Evolutionary conservation across 2,329 filamentous ascomycete species (phyloP), one percentile per base, ranked within the genome.

Genomic region (Ustilaginoidea virens): DNA sequence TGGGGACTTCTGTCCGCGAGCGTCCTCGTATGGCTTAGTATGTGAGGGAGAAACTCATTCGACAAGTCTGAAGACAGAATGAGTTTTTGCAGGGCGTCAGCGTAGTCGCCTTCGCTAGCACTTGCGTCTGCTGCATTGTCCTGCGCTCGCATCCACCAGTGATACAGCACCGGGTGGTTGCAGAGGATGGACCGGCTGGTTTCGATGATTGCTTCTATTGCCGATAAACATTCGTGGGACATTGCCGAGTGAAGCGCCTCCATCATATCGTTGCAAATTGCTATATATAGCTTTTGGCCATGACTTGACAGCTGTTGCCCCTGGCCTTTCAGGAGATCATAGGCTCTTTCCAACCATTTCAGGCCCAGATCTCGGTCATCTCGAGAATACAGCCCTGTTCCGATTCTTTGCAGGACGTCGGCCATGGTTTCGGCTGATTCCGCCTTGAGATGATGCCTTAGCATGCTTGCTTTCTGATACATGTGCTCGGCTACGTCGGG

Each of bases 401-500:
- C 83, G 23, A 92, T 79, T 34, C 78, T 72, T 37, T 75, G 80
- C 6, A 85, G 59, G 2, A 76, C 55, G 39, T 83, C 74, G 4
- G 74, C 66, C 24, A 86, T 52, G 21, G 57, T 61, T 46, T 86
- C 77, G 2, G 64, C 59, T 2, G 61, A 61, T 2, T 50, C 36
- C 1, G 63, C 49, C 24, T 74, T 62, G 2, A 69, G 46, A 1
- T 29, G 42, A 14, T 42, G 43, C 21, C 40, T 48, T 7, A 53
- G 48, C n/a, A 35, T 53, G 40, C 56, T 52, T 2, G 70, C 52
- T 40, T 80, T 80, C 20, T 51, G 52, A 48, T 77, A 86, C 61
- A 90, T 72, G 48, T 82, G 72, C 31, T 92, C 81, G 17, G 81
- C 80, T 27, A 85, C 66, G 33, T 87, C 79, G 10, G 79, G 59